Percentiles rank a stretch among this genome's conserved stretches.
Evolutionary conservation across 345 rosid genomes (phyloP).

Genomic region (Arabis alpina): DNA sequence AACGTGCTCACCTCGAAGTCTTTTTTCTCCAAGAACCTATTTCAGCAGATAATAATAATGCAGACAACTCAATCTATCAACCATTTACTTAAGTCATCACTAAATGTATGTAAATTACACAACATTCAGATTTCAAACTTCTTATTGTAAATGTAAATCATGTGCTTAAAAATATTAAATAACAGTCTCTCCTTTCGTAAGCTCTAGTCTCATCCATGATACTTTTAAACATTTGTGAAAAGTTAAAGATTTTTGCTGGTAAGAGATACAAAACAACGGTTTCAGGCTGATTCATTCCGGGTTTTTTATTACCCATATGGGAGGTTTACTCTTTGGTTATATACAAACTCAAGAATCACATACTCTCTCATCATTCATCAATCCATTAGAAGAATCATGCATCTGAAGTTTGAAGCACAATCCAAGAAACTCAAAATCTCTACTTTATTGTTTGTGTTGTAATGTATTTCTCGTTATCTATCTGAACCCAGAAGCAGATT

Average conservation of each 20-base stretch:
- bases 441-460: background rate
- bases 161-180: background rate
- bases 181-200: conserved; percentile 8
- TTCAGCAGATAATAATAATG: conserved; percentile 42
- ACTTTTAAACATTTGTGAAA: background rate
- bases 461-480: background rate
- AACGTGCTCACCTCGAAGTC: conserved; percentile 69
- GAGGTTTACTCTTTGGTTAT: no score
- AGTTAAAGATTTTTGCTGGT: background rate
- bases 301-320: no score
- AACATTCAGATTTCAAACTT: conserved; percentile 19
- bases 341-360: background rate
- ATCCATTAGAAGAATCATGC: background rate
- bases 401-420: conserved; percentile 1
- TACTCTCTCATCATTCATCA: conserved; percentile 8
- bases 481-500: no score
- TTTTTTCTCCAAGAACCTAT: conserved; percentile 61
- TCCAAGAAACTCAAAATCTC: background rate
- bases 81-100: conserved; percentile 24
- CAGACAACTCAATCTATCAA: conserved; percentile 18
- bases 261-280: conserved; percentile 9
- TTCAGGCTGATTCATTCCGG: no score
- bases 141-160: conserved; percentile 1
- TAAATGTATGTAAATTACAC: conserved; percentile 31
- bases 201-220: conserved; percentile 1